Base-by-base conservation (phyloP, 225 moss, liverwort and hornwort genomes). In the Thuidium tamariscinum region DNA sequence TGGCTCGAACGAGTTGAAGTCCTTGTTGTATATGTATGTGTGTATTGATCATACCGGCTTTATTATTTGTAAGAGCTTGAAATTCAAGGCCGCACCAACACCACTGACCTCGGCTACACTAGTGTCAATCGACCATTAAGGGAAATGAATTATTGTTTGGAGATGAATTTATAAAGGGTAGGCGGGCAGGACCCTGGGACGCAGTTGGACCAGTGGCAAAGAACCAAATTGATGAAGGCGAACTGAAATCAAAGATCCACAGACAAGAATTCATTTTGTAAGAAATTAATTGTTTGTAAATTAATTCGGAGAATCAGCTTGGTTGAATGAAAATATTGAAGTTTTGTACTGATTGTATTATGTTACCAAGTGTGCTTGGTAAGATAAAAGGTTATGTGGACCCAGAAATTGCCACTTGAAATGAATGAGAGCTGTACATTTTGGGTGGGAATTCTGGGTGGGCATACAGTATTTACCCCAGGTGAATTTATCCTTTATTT, bases 171-270 rank as follows among this genome's bases (percentile, higher is more conserved):
- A 83, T 44, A 76, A 86, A 25, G 18, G 44, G 5, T 49, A 3
- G 26, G 42, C 2, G 44, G 5, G 70, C 30, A n/a, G n/a, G n/a
- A n/a, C n/a, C n/a, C n/a, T n/a, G n/a, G n/a, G n/a, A n/a, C 4
- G 9, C 62, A 61, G 85, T 41, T 54, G 3, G 4, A 46, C 30
- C 44, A 27, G 56, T 56, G 84, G 81, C 68, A 46, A 80, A 80
- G 68, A 36, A 83, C 89, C 69, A 42, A 87, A 84, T 87, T 89
- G 73, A 89, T 83, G 74, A n/a, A 79, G 59, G n/a, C n/a, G 39
- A 86, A 83, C 6, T 36, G 37, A 65, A 41, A 80, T 55, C 46
- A 76, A 87, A 81, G 80, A 75, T 87, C 68, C 84, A 62, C 66
- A 76, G 87, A 62, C 74, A 81, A 15, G 18, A 77, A 77, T 37